A percentile compares a stretch with the other conserved stretches of the same genome.
Evolutionary conservation across 2,329 filamentous ascomycete genomes (phyloP).

Genomic region (Neonectria hederae): DNA sequence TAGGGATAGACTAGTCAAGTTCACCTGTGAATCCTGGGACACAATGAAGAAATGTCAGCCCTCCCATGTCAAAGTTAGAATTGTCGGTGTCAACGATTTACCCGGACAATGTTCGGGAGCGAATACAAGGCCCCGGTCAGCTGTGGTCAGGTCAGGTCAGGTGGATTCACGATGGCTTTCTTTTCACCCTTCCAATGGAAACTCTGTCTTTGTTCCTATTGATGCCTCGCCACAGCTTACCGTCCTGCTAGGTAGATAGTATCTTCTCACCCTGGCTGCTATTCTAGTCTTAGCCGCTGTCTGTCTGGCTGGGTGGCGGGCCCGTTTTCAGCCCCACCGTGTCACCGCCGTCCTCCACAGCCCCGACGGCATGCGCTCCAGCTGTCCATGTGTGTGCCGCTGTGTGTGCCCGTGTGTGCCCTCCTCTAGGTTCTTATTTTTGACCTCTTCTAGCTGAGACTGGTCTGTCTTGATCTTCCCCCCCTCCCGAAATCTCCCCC

Average conservation of each 20-base stretch:
- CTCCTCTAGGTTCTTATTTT: slow-evolving; percentile 17
- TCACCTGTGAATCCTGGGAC: too few relatives aligned
- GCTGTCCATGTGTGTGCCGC: neutral
- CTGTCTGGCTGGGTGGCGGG: slow-evolving; percentile 3
- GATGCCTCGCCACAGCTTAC: too few relatives aligned
- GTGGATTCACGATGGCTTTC: too few relatives aligned
- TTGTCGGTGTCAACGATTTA: neutral
- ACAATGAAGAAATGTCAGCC: neutral
- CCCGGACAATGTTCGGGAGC: neutral
- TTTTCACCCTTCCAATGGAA: neutral
- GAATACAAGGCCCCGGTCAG: too few relatives aligned
- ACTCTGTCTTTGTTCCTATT: too few relatives aligned
- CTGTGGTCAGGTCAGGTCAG: too few relatives aligned
- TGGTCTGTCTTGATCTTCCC: slow-evolving; percentile 17
- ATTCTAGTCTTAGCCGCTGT: neutral
- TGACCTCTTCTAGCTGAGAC: slow-evolving; percentile 8
- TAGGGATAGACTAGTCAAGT: neutral
- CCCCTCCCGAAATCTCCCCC: slow-evolving; percentile 5
- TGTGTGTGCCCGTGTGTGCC: slow-evolving; percentile 22
- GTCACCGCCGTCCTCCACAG: slow-evolving; percentile 34
- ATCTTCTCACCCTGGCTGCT: neutral
- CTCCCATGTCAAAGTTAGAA: neutral
- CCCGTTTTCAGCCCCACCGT: slow-evolving; percentile 34
- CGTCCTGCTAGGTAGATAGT: neutral
- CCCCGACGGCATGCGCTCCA: slow-evolving; percentile 25